phyloP scores from a whole-genome alignment of 257 asterid genomes.

The Nemophila menziesii region DNA sequence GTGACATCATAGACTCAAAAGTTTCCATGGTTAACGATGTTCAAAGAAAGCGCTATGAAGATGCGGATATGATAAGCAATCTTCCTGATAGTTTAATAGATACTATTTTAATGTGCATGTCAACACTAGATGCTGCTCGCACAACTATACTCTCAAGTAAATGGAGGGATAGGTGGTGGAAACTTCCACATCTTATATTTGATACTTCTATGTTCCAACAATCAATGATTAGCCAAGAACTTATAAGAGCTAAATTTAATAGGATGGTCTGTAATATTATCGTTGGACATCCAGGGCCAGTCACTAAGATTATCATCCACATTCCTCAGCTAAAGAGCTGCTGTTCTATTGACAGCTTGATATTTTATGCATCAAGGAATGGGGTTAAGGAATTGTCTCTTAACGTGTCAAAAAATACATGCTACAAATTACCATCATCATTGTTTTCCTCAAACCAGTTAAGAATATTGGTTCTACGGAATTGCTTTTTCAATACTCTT shows the following conservation, averaged over 20 bases:
- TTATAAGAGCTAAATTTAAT: not conserved
- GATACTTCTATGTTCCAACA: not conserved
- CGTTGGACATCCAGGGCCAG: slow-evolving; percentile 10
- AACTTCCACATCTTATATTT: slow-evolving; percentile 1
- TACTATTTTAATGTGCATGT: slow-evolving; percentile 5
- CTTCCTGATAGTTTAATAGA: slow-evolving; percentile 13
- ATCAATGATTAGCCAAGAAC: not conserved
- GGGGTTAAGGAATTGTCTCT: slow-evolving; percentile 7
- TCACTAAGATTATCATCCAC: slow-evolving; percentile 11
- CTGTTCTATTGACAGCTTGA: slow-evolving; percentile 10
- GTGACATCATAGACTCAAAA: too few species aligned
- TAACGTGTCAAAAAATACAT: not conserved
- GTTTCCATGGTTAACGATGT: not conserved
- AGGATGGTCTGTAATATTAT: slow-evolving; percentile 1
- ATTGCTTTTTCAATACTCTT: not conserved
- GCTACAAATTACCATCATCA: slow-evolving; percentile 13
- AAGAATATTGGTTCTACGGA: slow-evolving; percentile 1
- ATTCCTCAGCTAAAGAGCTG: slow-evolving; percentile 7
- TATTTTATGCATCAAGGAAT: slow-evolving; percentile 8
- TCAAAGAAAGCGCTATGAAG: too few species aligned
- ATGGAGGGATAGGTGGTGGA: slow-evolving; percentile 21
- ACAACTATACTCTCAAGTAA: slow-evolving; percentile 10
- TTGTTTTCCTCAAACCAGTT: not conserved
- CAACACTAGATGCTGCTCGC: slow-evolving; percentile 17
- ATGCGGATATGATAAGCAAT: slow-evolving; percentile 4